Conservation (phyloP, 805 yeast genomes). For the Yueomyces sinensis region DNA sequence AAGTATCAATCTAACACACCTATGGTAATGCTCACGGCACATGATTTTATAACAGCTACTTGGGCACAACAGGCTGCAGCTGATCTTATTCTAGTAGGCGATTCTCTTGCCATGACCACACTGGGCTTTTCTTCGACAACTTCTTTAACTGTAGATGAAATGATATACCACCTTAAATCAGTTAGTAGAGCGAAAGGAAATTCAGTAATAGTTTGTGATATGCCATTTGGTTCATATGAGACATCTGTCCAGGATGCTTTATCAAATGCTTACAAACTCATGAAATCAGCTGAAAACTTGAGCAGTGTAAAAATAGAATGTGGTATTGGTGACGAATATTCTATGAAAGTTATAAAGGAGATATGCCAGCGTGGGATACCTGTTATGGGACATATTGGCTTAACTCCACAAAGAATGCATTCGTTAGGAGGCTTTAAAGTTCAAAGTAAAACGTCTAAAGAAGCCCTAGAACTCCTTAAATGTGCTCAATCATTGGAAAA, state of each 20-base stretch:
- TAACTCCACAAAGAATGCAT: conserved; percentile 80
- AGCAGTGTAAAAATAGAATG: conserved; percentile 60
- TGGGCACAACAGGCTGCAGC: conserved; percentile 53
- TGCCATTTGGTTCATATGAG: conserved; percentile 86
- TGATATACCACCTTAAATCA: conserved; percentile 61
- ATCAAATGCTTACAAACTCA: conserved; percentile 45
- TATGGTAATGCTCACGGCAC: conserved; percentile 62
- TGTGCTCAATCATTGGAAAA: conserved; percentile 60
- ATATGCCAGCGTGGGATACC: conserved; percentile 68
- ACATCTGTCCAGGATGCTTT: conserved; percentile 48
- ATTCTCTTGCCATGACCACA: conserved; percentile 85
- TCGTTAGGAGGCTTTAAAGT: conserved; percentile 77
- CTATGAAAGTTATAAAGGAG: conserved; percentile 38
- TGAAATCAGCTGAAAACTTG: conserved; percentile 18
- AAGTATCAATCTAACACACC: conserved; percentile 26
- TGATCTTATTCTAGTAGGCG: conserved; percentile 76
- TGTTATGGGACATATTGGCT: conserved; percentile 82
- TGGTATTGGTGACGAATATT: conserved; percentile 36
- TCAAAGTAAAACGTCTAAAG: conserved; percentile 40
- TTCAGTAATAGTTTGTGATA: conserved; percentile 66
- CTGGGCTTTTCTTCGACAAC: conserved; percentile 70
- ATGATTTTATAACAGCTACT: conserved; percentile 67
- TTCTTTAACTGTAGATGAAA: conserved; percentile 66
- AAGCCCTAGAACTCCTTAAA: conserved; percentile 43
- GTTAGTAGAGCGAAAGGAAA: conserved; percentile 56